These are phyloP conservation scores for Ambrosia hybrid DNA, from an alignment of 140 eudicot species.

Conservation along the genomic window DNA sequence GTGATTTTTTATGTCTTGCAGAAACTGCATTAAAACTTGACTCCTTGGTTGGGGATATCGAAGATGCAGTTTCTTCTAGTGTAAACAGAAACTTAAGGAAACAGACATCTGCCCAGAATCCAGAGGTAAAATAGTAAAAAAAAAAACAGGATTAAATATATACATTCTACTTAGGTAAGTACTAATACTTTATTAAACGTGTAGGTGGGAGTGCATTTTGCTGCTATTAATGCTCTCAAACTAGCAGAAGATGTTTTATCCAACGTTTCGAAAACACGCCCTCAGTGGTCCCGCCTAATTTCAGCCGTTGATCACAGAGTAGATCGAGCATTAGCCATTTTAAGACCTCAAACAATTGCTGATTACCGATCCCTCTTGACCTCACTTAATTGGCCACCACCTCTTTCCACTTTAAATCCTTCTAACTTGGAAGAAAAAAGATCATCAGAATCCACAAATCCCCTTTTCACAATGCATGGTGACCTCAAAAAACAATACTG, in stretches of 20 bases:
- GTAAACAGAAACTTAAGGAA: constrained; percentile 59
- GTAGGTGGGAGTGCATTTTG: constrained; percentile 56
- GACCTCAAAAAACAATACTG: constrained; percentile 76
- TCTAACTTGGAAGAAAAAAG: constrained; percentile 41
- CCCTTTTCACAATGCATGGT: constrained; percentile 69
- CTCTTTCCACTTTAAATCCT: constrained; percentile 58
- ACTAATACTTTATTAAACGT: constrained; percentile 2
- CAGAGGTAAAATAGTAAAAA: constrained; percentile 50
- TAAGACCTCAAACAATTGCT: constrained; percentile 93
- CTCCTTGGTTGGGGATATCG: constrained; percentile 86
- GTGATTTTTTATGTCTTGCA: constrained; percentile 25
- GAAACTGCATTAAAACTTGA: constrained; percentile 89
- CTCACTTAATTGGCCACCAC: constrained; percentile 95
- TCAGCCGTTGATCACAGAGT: constrained; percentile 96
- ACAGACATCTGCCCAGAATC: constrained; percentile 45
- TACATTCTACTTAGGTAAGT: background rate
- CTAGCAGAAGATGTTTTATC: constrained; percentile 63
- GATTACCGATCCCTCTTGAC: constrained; percentile 84
- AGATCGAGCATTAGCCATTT: constrained; percentile 79
- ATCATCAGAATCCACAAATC: constrained; percentile 56
- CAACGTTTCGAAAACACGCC: constrained; percentile 65
- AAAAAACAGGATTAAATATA: background rate
- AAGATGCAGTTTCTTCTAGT: constrained; percentile 83
- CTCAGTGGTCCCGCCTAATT: constrained; percentile 77
- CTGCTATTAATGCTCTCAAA: constrained; percentile 68